Evolutionary conservation across 1,139 yeast species (phyloP), one percentile per base, ranked within the genome.

Genomic region (Ogataea hybrid): DNA sequence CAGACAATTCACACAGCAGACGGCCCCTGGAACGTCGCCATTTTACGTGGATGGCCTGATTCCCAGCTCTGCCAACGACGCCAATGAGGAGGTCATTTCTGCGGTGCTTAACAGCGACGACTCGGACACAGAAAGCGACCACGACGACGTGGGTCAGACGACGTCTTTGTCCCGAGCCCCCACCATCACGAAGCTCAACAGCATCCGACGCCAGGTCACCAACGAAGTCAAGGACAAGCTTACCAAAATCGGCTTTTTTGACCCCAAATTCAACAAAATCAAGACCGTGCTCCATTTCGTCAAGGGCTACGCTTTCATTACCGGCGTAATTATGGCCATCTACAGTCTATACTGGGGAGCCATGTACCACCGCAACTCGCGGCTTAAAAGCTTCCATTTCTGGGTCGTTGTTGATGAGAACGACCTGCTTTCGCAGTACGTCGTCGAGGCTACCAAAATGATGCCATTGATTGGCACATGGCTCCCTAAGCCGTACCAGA

Each of bases 291-390:
- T 48, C 8, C 39, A 43, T n/a, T 57, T 57, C 31, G 15, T 53
- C n/a, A 47, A 40, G 37, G 58, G 53, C 11, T 57, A 54, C 38
- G 9, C 44, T 2, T 28, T 55, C 18, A 44, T 57, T 27, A 34
- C 42, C 6, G 33, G 42, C 6, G 39, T 53, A 10, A 30, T 57
- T 21, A 64, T 73, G 66, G 64, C 64, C 3, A 51, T 68, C 12
- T 59, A 69, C 38, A 59, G 70, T 5, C 47, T 71, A 10, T 71
- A 68, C 50, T 71, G 75, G 75, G 76, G 73, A 4, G 50, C 71
- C 1, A 53, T 61, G 50, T 70, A 61, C 48, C 50, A 55, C 11
- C 56, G 75, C 22, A 45, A 48, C 4, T 32, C 39, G 23, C 51
- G 73, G 25, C 59, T 56, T 39, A 46, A 41, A 12, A 66, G 69